Base-by-base conservation (phyloP, 1,284 basidiomycete species). In the Pyrrhoderma noxium region DNA sequence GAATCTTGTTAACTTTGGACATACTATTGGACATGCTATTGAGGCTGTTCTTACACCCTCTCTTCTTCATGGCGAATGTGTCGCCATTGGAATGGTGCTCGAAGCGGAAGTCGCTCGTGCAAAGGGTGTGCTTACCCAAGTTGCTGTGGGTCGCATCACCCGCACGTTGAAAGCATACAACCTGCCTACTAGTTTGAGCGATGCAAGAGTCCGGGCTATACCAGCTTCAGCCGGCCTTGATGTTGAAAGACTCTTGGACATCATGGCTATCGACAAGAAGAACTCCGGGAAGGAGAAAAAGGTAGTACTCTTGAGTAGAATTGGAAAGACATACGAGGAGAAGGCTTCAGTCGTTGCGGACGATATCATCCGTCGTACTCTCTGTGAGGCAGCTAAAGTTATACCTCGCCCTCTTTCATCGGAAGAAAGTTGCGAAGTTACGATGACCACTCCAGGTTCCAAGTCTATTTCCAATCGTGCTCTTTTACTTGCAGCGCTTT, bases 401-500 rank as follows among this genome's bases (percentile, higher is more conserved):
- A 70, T 86, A 51, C 76, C 89, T 2, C 74, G 79, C 58, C 82
- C 86, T 1, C n/a, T n/a, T n/a, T n/a, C n/a, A n/a, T n/a, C n/a
- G n/a, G n/a, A n/a, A n/a, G n/a, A n/a, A n/a, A n/a, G n/a, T n/a
- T n/a, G n/a, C n/a, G n/a, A n/a, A n/a, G 79, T 97, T 51, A 82
- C 75, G 31, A 89, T 99, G 82, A 76, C 89, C 4, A 97, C 95
- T 0, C 95, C 95, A 0, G 95, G 95, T 11, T 93, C 89, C 52
- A 99, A 99, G 73, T 94, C 90, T 61, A 90, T 99, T 61, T 97
- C 93, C 2, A 99, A 99, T 68, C 84, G 96, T 41, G 93, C 92
- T 0, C 75, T 99, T 40, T 84, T 99, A 1, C 81, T 99, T 19
- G 95, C 96, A 7, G 93, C 96, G 0, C 80, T 99, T 13, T 91